Percentiles rank a stretch among this genome's conserved stretches.
Conservation (phyloP, 805 yeast species). For the Pichia occidentalis region DNA sequence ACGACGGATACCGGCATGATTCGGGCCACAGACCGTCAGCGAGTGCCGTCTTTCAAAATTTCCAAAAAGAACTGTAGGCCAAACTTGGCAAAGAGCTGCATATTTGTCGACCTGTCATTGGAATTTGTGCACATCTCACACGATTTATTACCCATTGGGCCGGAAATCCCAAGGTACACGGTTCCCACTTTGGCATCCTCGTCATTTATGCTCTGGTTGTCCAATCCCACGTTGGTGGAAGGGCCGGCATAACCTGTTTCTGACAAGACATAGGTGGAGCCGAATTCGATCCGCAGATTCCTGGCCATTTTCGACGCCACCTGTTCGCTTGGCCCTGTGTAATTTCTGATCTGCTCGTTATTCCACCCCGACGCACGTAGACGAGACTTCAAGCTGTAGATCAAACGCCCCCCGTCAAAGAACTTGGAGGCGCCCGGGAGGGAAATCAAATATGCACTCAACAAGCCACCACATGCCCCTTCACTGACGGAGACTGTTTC, state of each 20-base stretch:
- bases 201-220: constrained; percentile 24
- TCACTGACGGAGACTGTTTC: constrained; percentile 78
- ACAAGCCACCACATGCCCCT: constrained; percentile 85
- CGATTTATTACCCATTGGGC: constrained; percentile 53
- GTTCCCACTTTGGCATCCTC: constrained; percentile 47
- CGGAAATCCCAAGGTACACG: constrained; percentile 64
- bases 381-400: constrained; percentile 70
- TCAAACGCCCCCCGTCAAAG: constrained; percentile 78
- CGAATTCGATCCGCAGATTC: constrained; percentile 70
- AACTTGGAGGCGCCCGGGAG: constrained; percentile 82
- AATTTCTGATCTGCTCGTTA: constrained; percentile 56
- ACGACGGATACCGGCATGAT: no score
- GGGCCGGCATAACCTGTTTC: constrained; percentile 93
- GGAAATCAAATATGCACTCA: constrained; percentile 73
- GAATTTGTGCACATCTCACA: constrained; percentile 38
- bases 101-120: constrained; percentile 54
- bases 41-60: constrained; percentile 4
- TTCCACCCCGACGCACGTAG: constrained; percentile 76
- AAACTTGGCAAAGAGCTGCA: constrained; percentile 65
- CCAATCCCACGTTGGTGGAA: constrained; percentile 32
- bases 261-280: constrained; percentile 73
- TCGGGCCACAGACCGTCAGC: no score
- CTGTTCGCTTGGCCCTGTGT: constrained; percentile 76
- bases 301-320: constrained; percentile 75
- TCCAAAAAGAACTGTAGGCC: constrained; percentile 33